Percentiles rank a stretch among this genome's conserved stretches.
Evolutionary conservation across 306 rosid genomes (phyloP).

Genomic region (Casuarina glauca): DNA sequence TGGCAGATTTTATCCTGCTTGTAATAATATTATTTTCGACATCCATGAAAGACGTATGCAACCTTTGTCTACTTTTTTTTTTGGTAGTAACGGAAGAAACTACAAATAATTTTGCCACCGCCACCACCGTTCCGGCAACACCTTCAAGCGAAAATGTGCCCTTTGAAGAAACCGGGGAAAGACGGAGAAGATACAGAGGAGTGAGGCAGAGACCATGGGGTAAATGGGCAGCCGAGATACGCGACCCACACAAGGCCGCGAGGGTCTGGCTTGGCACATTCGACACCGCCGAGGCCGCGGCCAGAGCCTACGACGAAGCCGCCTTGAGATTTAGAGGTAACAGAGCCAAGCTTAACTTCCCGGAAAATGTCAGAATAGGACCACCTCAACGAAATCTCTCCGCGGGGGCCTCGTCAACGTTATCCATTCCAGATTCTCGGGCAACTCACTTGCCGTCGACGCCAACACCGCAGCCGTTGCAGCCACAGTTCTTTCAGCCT

Average conservation of each 20-base stretch:
- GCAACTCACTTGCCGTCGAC: conserved; percentile 12
- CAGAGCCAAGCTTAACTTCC: conserved; percentile 95
- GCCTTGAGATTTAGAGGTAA: conserved; percentile 89
- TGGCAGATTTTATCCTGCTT: background rate
- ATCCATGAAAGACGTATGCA: background rate
- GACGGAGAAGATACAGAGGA: conserved; percentile 78
- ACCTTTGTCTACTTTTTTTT: background rate
- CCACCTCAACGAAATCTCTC: conserved; percentile 29
- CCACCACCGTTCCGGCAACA: background rate
- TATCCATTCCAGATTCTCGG: background rate
- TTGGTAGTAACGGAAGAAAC: conserved; percentile 42
- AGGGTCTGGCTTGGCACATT: conserved; percentile 98
- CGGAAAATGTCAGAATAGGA: conserved; percentile 64
- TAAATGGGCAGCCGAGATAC: conserved; percentile 98
- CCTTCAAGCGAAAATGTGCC: conserved; percentile 32
- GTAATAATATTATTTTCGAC: background rate
- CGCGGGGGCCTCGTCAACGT: background rate
- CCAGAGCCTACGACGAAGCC: conserved; percentile 91
- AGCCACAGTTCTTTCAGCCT: conserved; percentile 17
- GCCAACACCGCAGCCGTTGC: conserved; percentile 9
- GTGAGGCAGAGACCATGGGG: conserved; percentile 99
- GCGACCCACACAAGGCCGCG: conserved; percentile 93
- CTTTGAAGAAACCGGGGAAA: conserved; percentile 56
- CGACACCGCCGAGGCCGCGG: conserved; percentile 95
- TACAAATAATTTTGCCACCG: background rate